Base-by-base conservation (phyloP, 176 grass and related monocot species). In the bread wheat (Triticum aestivum) region DNA sequence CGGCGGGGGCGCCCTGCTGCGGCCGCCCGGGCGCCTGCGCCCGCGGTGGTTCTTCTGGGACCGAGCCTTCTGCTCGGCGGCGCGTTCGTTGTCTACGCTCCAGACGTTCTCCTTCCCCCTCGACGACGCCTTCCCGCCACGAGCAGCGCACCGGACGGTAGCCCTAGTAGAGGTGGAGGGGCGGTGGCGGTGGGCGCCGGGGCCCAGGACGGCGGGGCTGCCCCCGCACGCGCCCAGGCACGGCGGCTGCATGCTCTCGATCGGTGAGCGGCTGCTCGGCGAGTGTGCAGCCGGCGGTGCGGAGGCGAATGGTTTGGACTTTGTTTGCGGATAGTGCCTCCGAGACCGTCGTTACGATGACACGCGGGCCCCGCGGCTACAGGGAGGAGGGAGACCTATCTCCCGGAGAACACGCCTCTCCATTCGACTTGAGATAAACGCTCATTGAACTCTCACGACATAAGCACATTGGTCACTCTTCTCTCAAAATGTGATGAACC, bases 41-140 rank as follows among this genome's bases (percentile, higher is more conserved):
- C 73, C 64, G 24, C 66, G 79, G 34, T 77, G 75, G 45, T 2
- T 76, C 45, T 82, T 88, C 38, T 78, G 81, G 3, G 58, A 27
- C 38, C 86, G 79, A 58, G 13, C 1, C 47, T 61, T 70, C 29
- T 75, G 75, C 79, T 63, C 69, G 4, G 86, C 71, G 23, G 89
- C 92, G 26, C 79, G 79, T 4, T 96, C 90, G 71, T 99, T 99
- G 38, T 96, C 97, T 35, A 99, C 66, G 85, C 94, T 99, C 97
- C 94, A 96, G 21, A 99, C 89, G 61, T 99, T 99, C 68, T 99
- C 92, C 79, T 94, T 96, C 67, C 85, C 91, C 85, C 78, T 94
- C 30, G 88, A 80, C 72, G 73, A 69, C 30, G 87, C 65, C 65
- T 76, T 91, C 74, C 67, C 79, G 39, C 87, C 79, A n/a, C 37